Evolutionary conservation across 768 basidiomycete species (phyloP).

Genomic region (Calocybe gangraenosa): DNA sequence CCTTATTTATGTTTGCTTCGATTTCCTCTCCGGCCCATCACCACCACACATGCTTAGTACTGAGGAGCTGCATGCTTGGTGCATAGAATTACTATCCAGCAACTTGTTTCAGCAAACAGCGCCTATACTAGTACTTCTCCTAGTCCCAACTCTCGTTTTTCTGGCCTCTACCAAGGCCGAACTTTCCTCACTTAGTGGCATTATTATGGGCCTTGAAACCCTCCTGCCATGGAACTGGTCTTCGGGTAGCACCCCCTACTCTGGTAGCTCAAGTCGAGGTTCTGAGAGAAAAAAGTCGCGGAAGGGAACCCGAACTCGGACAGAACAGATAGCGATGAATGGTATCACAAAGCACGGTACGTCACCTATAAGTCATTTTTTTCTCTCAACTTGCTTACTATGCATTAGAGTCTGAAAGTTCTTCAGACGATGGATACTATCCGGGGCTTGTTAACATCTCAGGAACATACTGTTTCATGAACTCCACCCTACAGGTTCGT

Average conservation of each 20-base stretch:
- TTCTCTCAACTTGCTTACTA: background rate
- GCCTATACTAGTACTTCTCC: constrained; percentile 51
- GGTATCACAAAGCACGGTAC: constrained; percentile 26
- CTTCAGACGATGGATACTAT: constrained; percentile 52
- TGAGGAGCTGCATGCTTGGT: constrained; percentile 36
- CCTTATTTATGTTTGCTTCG: background rate
- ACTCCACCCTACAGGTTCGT: constrained; percentile 84
- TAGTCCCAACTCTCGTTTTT: constrained; percentile 50
- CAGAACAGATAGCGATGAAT: constrained; percentile 53
- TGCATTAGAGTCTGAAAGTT: constrained; percentile 18
- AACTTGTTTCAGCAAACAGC: constrained; percentile 50
- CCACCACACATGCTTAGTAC: constrained; percentile 40
- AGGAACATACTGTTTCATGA: constrained; percentile 97
- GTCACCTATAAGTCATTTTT: constrained; percentile 1
- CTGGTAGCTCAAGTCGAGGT: constrained; percentile 13
- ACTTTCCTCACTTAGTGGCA: constrained; percentile 23
- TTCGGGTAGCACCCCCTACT: constrained; percentile 16
- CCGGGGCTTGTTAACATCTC: constrained; percentile 94
- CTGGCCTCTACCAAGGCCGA: constrained; percentile 29
- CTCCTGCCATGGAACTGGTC: constrained; percentile 65
- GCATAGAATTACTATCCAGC: constrained; percentile 35
- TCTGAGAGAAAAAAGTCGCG: constrained; percentile 43
- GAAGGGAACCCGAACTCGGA: constrained; percentile 46
- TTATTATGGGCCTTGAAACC: constrained; percentile 54
- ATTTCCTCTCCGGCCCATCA: constrained; percentile 11